Conservation (phyloP, 2,329 filamentous ascomycete species). For the Scedosporium minutisporum region DNA sequence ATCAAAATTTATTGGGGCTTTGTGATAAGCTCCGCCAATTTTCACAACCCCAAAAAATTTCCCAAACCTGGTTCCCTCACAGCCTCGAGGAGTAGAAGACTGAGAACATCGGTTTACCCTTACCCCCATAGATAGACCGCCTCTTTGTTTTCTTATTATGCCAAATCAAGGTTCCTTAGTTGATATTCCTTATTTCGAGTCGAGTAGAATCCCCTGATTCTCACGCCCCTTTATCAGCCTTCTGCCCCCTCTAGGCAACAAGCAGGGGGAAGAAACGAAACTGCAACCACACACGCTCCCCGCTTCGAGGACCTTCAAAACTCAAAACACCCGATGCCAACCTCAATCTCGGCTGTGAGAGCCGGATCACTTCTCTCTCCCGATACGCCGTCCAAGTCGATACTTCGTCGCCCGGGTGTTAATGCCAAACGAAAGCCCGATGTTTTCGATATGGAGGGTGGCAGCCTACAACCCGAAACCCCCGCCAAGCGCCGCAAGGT, state of each 20-base stretch:
- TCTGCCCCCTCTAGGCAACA: neutral
- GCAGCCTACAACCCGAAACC: slow-evolving; percentile 28
- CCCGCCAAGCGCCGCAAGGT: slow-evolving; percentile 47
- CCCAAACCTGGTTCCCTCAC: neutral
- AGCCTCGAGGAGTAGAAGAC: neutral
- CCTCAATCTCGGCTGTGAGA: neutral
- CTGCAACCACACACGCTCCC: neutral
- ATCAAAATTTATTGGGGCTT: neutral
- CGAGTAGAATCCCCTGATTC: neutral
- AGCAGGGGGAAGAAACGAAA: neutral
- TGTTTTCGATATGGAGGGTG: slow-evolving; percentile 31
- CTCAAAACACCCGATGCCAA: neutral
- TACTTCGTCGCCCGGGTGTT: slow-evolving; percentile 22
- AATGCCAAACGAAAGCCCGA: slow-evolving; percentile 30
- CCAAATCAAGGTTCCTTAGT: neutral
- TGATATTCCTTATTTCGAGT: neutral
- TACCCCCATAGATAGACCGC: neutral
- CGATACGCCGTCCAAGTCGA: slow-evolving; percentile 36
- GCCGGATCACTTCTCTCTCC: slow-evolving; percentile 5
- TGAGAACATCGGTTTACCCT: neutral
- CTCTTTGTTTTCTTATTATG: neutral
- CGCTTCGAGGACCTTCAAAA: neutral
- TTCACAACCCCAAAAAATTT: neutral
- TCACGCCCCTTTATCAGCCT: neutral
- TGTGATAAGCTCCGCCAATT: neutral